A percentile compares a stretch with the other conserved stretches of the same genome.
phyloP scores from a whole-genome alignment of 2,329 filamentous ascomycete genomes.

The Stachybotrys chartarum region DNA sequence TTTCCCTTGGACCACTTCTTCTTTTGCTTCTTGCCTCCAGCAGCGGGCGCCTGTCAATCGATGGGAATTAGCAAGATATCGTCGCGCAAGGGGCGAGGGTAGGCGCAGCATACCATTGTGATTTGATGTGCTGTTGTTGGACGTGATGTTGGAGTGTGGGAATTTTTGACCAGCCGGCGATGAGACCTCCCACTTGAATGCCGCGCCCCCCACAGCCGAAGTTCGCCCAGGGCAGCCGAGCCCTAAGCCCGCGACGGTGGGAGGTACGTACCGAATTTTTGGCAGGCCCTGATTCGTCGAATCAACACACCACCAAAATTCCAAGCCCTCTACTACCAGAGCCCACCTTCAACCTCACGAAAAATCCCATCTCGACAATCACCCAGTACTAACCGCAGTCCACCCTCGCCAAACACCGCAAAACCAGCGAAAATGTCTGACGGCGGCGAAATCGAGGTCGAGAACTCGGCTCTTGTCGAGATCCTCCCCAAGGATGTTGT shows the following conservation, averaged over 20 bases:
- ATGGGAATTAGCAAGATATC: constrained; percentile 3
- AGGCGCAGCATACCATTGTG: constrained; percentile 32
- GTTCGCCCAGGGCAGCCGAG: constrained; percentile 32
- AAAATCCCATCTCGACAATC: constrained; percentile 30
- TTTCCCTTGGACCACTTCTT: constrained; percentile 47
- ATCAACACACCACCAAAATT: constrained; percentile 27
- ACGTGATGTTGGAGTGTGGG: constrained; percentile 21
- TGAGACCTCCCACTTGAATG: constrained; percentile 20
- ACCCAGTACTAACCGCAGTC: constrained; percentile 29
- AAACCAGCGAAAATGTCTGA: constrained; percentile 74
- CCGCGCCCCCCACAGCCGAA: constrained; percentile 14
- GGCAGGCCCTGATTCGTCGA: constrained; percentile 26
- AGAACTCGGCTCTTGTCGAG: constrained; percentile 65
- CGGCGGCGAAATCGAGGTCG: constrained; percentile 88
- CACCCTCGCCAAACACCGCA: constrained; percentile 23
- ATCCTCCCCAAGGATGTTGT: constrained; percentile 91
- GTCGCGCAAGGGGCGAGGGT: not conserved
- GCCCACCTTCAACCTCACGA: constrained; percentile 26
- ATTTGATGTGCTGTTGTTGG: constrained; percentile 33
- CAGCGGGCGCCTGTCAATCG: constrained; percentile 31
- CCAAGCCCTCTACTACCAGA: constrained; percentile 23
- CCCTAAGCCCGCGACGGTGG: constrained; percentile 27
- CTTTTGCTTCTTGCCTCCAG: constrained; percentile 44
- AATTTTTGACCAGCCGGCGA: constrained; percentile 19
- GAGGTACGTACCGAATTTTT: constrained; percentile 20